Evolutionary conservation across 768 basidiomycete genomes (phyloP).

Genomic region (Imleria badia): DNA sequence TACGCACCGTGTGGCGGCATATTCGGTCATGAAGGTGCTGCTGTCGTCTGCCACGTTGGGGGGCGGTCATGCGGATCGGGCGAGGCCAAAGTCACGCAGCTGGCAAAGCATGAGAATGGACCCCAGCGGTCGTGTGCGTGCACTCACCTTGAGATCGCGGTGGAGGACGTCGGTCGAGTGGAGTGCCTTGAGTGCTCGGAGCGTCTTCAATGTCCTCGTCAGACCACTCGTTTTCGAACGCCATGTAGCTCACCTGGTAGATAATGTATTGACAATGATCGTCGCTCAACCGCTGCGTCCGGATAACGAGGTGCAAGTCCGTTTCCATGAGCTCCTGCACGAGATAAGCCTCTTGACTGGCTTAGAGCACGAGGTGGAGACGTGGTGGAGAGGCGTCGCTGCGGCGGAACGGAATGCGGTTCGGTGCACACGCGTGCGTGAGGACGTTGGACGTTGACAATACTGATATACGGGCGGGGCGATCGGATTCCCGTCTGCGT

Average conservation of each 20-base stretch:
- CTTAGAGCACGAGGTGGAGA: slow-evolving; percentile 32
- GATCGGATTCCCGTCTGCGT: not conserved
- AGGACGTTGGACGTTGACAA: not conserved
- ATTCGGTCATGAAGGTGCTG: slow-evolving; percentile 88
- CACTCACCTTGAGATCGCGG: slow-evolving; percentile 83
- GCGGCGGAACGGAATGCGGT: slow-evolving; percentile 26
- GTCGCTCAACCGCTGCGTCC: slow-evolving; percentile 90
- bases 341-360: slow-evolving; percentile 70
- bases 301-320: slow-evolving; percentile 94
- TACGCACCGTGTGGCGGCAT: slow-evolving; percentile 84
- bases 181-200: slow-evolving; percentile 90
- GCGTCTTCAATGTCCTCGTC: too few relatives aligned
- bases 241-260: too few relatives aligned
- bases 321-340: slow-evolving; percentile 85
- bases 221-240: too few relatives aligned
- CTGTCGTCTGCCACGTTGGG: slow-evolving; percentile 73
- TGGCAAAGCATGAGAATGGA: slow-evolving; percentile 26
- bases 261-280: slow-evolving; percentile 98
- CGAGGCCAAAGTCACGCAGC: slow-evolving; percentile 88
- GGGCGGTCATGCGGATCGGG: slow-evolving; percentile 72
- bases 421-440: slow-evolving; percentile 19
- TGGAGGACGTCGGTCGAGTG: slow-evolving; percentile 95
- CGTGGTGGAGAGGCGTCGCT: slow-evolving; percentile 29
- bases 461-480: not conserved
- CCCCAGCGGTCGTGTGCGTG: not conserved